Conservation (phyloP, 1,284 basidiomycete genomes). For the Apiotrichum laibachii region DNA sequence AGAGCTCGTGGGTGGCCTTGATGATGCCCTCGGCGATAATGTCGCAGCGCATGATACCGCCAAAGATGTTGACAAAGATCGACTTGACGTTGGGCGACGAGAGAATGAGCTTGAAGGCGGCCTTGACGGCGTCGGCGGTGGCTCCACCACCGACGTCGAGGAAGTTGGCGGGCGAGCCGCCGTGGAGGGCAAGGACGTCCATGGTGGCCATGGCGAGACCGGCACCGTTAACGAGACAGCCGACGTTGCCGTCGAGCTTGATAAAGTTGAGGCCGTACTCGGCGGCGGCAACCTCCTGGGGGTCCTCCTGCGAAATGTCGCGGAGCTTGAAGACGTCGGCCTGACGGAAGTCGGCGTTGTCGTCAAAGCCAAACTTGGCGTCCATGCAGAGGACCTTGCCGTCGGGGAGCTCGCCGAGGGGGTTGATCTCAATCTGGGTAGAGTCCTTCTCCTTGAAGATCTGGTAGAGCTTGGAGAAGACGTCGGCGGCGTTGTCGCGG, state of each 20-base stretch:
- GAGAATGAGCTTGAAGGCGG: constrained; percentile 94
- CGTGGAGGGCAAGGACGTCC: constrained; percentile 94
- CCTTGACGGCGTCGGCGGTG: constrained; percentile 97
- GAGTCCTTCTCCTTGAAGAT: constrained; percentile 99
- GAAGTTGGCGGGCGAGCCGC: constrained; percentile 93
- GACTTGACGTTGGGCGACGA: constrained; percentile 90
- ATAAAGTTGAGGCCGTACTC: constrained; percentile 93
- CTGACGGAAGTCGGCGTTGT: constrained; percentile 98
- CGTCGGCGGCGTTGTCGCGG: constrained; percentile 81
- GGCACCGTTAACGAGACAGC: constrained; percentile 97
- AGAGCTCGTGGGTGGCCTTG: constrained; percentile 90
- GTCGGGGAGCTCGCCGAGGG: constrained; percentile 90
- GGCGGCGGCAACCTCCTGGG: constrained; percentile 89
- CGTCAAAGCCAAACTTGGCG: constrained; percentile 98
- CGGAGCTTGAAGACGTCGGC: constrained; percentile 84
- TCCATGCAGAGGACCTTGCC: constrained; percentile 99
- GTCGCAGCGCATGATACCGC: constrained; percentile 97
- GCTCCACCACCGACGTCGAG: constrained; percentile 97
- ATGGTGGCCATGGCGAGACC: constrained; percentile 99
- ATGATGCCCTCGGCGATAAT: constrained; percentile 96
- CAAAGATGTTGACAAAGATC: constrained; percentile 96
- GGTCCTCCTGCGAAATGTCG: constrained; percentile 92
- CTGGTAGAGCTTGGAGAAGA: constrained; percentile 91
- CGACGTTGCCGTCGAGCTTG: constrained; percentile 97
- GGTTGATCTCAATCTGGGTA: constrained; percentile 99